A percentile compares a stretch with the other conserved stretches of the same genome.
phyloP scores from a whole-genome alignment of 2,329 filamentous ascomycete species.

The Harringtonia aguacate region DNA sequence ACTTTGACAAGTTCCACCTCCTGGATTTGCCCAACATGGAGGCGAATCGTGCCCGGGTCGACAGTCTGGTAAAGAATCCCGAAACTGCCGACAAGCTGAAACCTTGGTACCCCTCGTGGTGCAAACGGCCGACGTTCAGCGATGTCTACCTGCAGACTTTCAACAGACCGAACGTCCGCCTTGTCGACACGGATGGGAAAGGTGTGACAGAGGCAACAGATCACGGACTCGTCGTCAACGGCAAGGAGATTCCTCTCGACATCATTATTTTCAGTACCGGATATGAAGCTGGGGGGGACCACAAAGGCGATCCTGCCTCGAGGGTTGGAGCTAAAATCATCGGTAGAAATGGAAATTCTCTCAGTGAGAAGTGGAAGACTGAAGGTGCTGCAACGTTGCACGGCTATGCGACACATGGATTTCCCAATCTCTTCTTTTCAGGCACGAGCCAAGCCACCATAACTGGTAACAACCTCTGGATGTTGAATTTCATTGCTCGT shows the following conservation, averaged over 20 bases:
- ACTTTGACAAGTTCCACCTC: slow-evolving; percentile 25
- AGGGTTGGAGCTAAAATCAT: no score
- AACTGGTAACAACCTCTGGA: neutral
- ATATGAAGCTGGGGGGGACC: neutral
- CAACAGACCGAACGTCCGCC: slow-evolving; percentile 45
- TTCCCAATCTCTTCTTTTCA: slow-evolving; percentile 2
- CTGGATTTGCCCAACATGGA: slow-evolving; percentile 32
- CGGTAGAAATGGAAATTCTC: neutral
- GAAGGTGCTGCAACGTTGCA: neutral
- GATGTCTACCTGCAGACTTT: slow-evolving; percentile 48
- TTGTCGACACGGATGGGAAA: slow-evolving; percentile 48
- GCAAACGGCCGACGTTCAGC: slow-evolving; percentile 53
- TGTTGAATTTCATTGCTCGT: neutral
- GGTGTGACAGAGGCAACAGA: slow-evolving; percentile 35
- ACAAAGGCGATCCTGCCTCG: no score
- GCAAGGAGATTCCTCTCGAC: slow-evolving; percentile 31
- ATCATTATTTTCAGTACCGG: slow-evolving; percentile 1
- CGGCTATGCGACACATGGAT: neutral
- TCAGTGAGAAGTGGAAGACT: neutral
- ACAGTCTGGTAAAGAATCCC: slow-evolving; percentile 40
- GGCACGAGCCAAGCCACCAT: neutral
- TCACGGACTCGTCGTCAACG: slow-evolving; percentile 32
- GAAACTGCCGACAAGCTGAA: slow-evolving; percentile 41
- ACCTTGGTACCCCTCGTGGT: slow-evolving; percentile 50
- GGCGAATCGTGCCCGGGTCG: slow-evolving; percentile 32